These are phyloP conservation scores for Cryptococcus neoformans DNA, from an alignment of 1,284 basidiomycete genomes.

Conservation along the genomic window DNA sequence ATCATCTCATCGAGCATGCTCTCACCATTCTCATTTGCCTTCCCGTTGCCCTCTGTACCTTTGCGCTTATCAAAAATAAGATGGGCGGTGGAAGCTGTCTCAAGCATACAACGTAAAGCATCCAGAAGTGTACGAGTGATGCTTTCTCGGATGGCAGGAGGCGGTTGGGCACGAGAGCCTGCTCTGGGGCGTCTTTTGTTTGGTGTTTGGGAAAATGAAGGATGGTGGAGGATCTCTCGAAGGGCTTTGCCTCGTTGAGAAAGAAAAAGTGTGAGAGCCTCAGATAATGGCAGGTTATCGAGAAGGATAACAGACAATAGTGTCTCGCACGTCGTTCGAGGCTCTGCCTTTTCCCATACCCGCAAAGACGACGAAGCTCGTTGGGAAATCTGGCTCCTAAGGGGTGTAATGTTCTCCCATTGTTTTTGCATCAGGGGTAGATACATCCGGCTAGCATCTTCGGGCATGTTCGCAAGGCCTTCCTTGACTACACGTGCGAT, in stretches of 20 bases:
- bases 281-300: slow-evolving; percentile 70
- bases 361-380: slow-evolving; percentile 59
- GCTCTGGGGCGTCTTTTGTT: slow-evolving; percentile 19
- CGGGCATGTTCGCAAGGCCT: slow-evolving; percentile 29
- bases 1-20: slow-evolving; percentile 42
- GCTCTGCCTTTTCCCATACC: slow-evolving; percentile 22
- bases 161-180: neutral
- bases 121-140: slow-evolving; percentile 32
- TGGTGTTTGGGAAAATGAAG: neutral
- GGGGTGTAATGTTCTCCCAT: slow-evolving; percentile 80
- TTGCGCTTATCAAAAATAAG: slow-evolving; percentile 26
- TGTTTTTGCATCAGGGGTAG: slow-evolving; percentile 78
- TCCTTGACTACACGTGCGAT: slow-evolving; percentile 70
- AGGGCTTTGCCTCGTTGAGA: slow-evolving; percentile 68
- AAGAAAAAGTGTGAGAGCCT: slow-evolving; percentile 64
- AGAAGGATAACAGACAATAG: slow-evolving; percentile 77
- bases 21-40: slow-evolving; percentile 5
- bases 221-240: slow-evolving; percentile 45
- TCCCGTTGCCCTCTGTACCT: too few relatives aligned
- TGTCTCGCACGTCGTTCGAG: slow-evolving; percentile 51
- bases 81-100: slow-evolving; percentile 29
- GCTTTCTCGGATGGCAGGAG: slow-evolving; percentile 15
- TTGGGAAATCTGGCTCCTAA: slow-evolving; percentile 80
- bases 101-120: slow-evolving; percentile 33
- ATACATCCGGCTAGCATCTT: slow-evolving; percentile 34